These are phyloP conservation scores for Inonotus hispidus DNA, from an alignment of 1,284 basidiomycete species.

Conservation along the genomic window DNA sequence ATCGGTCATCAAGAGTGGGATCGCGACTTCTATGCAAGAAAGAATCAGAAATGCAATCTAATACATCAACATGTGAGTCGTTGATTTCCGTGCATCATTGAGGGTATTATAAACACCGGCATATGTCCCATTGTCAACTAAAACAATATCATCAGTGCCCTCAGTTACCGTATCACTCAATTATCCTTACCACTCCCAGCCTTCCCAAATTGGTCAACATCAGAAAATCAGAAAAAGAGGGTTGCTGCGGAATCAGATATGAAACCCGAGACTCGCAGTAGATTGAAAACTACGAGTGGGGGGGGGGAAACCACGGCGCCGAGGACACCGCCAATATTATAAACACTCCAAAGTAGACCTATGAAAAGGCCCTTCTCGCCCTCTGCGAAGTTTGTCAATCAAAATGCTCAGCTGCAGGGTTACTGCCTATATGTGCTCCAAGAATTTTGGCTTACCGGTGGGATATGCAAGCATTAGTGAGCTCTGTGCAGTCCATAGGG, in stretches of 20 bases:
- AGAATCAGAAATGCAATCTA: constrained; percentile 34
- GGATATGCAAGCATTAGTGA: constrained; percentile 49
- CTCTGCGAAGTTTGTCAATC: constrained; percentile 26
- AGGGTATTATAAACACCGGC: constrained; percentile 14
- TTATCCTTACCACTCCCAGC: constrained; percentile 1
- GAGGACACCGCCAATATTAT: constrained; percentile 61
- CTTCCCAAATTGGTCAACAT: neutral
- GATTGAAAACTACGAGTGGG: constrained; percentile 46
- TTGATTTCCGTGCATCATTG: neutral
- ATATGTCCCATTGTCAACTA: constrained; percentile 31
- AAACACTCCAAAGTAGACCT: constrained; percentile 62
- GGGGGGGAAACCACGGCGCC: constrained; percentile 55
- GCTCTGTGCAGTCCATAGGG: constrained; percentile 57
- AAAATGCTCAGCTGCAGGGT: too few species aligned
- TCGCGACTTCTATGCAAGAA: constrained; percentile 28
- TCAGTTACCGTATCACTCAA: neutral
- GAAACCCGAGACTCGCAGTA: constrained; percentile 24
- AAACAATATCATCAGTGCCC: neutral
- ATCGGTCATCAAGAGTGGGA: constrained; percentile 31
- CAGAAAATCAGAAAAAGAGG: neutral
- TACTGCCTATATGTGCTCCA: too few species aligned
- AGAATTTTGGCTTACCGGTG: constrained; percentile 41
- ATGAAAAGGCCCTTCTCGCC: constrained; percentile 38
- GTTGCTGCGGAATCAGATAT: neutral
- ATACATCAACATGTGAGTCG: neutral